phyloP scores from a whole-genome alignment of 139 green algal genomes.

The Coelastrella sp. region DNA sequence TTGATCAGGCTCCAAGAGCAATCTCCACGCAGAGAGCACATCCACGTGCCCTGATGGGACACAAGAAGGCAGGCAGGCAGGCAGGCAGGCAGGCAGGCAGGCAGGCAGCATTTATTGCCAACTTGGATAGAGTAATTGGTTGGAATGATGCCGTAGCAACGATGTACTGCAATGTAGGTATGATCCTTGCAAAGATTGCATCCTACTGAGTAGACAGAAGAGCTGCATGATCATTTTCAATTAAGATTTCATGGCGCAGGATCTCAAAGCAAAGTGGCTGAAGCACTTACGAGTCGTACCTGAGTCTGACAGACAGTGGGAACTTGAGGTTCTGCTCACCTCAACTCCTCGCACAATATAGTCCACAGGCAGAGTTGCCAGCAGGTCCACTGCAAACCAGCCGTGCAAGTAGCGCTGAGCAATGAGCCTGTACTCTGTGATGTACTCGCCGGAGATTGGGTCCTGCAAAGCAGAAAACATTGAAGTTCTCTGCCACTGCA shows the following conservation, averaged over 20 bases:
- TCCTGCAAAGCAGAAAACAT: constrained; percentile 41
- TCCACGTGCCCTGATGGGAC: constrained; percentile 57
- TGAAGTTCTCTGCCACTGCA: neutral
- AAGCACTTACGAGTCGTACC: too few species aligned
- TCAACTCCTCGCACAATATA: constrained; percentile 61
- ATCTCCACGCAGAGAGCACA: constrained; percentile 51
- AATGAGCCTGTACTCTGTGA: constrained; percentile 53
- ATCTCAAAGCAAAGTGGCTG: too few species aligned
- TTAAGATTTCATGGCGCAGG: too few species aligned
- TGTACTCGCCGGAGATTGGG: constrained; percentile 51
- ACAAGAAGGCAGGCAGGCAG: neutral
- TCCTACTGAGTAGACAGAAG: too few species aligned
- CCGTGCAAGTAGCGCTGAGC: constrained; percentile 44
- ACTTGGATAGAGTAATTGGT: too few species aligned
- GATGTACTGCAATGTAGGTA: too few species aligned
- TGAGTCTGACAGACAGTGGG: too few species aligned
- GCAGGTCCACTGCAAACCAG: constrained; percentile 74
- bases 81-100: neutral
- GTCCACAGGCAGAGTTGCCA: constrained; percentile 72
- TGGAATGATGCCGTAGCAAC: too few species aligned
- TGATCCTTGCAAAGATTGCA: too few species aligned
- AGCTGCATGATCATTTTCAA: too few species aligned
- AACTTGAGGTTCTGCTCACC: constrained; percentile 24
- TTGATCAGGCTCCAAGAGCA: constrained; percentile 38
- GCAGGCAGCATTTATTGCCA: neutral